Percentiles rank a stretch among this genome's conserved stretches.
These are phyloP conservation scores for Aspergillus texensis DNA, from an alignment of 2,329 filamentous ascomycete genomes.

Conservation along the genomic window DNA sequence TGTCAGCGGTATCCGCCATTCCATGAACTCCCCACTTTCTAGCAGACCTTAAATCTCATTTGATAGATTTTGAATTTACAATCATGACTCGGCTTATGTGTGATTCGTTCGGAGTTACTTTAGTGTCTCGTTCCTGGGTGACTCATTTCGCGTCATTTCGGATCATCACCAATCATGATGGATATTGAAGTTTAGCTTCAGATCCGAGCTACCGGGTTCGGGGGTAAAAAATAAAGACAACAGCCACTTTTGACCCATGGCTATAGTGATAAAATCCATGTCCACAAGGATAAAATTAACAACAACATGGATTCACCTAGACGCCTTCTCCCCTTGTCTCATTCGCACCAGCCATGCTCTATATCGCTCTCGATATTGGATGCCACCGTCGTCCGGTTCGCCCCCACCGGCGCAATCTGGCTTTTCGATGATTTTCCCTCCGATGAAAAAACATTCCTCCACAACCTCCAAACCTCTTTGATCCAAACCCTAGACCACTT, in stretches of 20 bases:
- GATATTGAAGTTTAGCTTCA: neutral
- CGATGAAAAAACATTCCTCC: neutral
- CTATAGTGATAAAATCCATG: too few relatives aligned
- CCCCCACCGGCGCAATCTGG: neutral
- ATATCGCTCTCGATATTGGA: neutral
- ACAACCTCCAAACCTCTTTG: neutral
- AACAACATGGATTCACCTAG: neutral
- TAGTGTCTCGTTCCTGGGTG: neutral
- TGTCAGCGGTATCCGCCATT: too few relatives aligned
- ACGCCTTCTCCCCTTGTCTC: neutral
- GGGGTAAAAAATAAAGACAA: neutral
- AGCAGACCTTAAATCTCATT: neutral
- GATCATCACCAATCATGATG: neutral
- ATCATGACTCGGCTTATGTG: accelerated
- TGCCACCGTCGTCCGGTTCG: neutral
- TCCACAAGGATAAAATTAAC: accelerated
- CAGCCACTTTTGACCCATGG: neutral
- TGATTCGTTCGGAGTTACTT: neutral
- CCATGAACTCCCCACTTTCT: too few relatives aligned
- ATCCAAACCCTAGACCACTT: neutral
- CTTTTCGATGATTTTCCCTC: neutral
- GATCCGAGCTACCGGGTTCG: neutral
- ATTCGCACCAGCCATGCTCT: neutral
- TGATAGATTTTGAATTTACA: neutral
- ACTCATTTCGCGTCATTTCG: neutral